Evolutionary conservation across 352 stramenopile genomes (phyloP).

Genomic region (Phytophthora lateralis): DNA sequence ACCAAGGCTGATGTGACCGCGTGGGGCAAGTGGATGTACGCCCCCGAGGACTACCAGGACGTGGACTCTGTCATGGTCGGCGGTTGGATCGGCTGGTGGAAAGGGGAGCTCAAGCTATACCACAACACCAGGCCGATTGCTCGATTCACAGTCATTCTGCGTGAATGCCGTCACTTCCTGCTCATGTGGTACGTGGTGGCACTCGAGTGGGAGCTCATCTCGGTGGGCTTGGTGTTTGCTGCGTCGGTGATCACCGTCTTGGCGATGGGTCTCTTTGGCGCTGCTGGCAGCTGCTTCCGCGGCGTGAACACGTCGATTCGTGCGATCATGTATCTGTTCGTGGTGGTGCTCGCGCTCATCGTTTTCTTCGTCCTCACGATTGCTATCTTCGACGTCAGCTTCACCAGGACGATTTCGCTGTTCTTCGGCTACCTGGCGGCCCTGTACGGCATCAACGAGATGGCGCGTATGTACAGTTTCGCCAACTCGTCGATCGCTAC

Average conservation of each 20-base stretch:
- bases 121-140: constrained; percentile 76
- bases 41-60: constrained; percentile 64
- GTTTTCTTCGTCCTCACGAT: constrained; percentile 58
- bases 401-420: constrained; percentile 53
- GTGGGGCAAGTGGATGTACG: constrained; percentile 88
- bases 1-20: constrained; percentile 77
- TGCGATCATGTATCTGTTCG: constrained; percentile 55
- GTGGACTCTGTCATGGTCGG: constrained; percentile 64
- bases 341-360: constrained; percentile 42
- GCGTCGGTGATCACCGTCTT: constrained; percentile 62
- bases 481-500: constrained; percentile 64
- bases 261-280: constrained; percentile 55
- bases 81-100: constrained; percentile 88
- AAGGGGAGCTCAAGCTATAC: constrained; percentile 72
- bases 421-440: constrained; percentile 84
- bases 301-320: constrained; percentile 45
- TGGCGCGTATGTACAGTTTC: constrained; percentile 87
- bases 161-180: constrained; percentile 81
- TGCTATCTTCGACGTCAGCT: constrained; percentile 41
- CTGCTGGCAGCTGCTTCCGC: constrained; percentile 38
- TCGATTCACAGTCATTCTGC: constrained; percentile 75
- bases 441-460: constrained; percentile 86
- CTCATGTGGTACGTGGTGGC: constrained; percentile 88
- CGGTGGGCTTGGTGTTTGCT: constrained; percentile 62
- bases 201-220: constrained; percentile 59